Percentiles rank a stretch among this genome's conserved stretches.
Conservation (phyloP, 2,329 filamentous ascomycete species). For the Botrytis elliptica region DNA sequence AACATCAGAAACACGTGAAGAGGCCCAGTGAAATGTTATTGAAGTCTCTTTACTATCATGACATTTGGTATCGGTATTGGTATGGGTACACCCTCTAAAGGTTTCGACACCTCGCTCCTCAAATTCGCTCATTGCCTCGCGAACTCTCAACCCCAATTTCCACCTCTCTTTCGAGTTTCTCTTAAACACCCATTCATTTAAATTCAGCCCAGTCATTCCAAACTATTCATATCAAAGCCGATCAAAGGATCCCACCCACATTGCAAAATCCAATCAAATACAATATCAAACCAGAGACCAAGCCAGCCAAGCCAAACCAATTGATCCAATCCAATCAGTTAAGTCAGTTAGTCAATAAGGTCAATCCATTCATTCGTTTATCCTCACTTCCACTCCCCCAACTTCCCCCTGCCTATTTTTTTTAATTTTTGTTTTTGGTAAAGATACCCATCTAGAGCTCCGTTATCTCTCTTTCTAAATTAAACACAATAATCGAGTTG, state of each 20-base stretch:
- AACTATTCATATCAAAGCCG: slow-evolving; percentile 9
- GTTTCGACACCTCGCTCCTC: slow-evolving; percentile 1
- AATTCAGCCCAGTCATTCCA: slow-evolving; percentile 8
- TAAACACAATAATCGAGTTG: slow-evolving; percentile 11
- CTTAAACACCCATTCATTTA: not conserved
- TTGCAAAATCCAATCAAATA: slow-evolving; percentile 17
- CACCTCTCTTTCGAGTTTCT: not conserved
- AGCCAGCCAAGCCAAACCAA: slow-evolving; percentile 20
- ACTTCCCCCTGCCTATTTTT: not conserved
- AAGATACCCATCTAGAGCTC: slow-evolving; percentile 13
- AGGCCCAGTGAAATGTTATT: not conserved
- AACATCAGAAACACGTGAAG: not conserved
- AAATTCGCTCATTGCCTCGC: not conserved
- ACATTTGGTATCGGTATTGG: slow-evolving; percentile 10
- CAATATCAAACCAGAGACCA: slow-evolving; percentile 14
- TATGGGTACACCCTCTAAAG: not conserved
- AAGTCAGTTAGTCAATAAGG: slow-evolving; percentile 21
- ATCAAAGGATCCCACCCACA: slow-evolving; percentile 7
- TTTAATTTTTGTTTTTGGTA: not conserved
- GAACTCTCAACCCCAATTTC: not conserved
- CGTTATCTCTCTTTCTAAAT: not conserved
- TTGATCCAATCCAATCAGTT: slow-evolving; percentile 20
- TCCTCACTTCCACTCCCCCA: not conserved
- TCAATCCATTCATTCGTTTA: slow-evolving; percentile 20
- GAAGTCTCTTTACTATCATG: slow-evolving; percentile 18